Percentiles rank a stretch among this genome's conserved stretches.
Evolutionary conservation across 306 rosid species (phyloP).

Genomic region (Dalbergia cochinchinensis): DNA sequence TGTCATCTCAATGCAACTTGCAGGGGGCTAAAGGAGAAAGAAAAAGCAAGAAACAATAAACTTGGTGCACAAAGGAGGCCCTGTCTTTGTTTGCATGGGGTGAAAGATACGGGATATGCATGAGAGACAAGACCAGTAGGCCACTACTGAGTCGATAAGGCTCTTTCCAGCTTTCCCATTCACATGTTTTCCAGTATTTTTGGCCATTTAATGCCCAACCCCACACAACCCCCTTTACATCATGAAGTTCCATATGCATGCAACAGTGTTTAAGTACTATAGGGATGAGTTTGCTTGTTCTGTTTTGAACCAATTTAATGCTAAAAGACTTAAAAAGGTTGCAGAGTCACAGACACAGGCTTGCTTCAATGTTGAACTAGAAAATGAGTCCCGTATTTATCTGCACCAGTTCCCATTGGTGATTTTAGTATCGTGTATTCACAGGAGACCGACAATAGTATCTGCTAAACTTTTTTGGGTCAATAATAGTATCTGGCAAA

Average conservation of each 20-base stretch:
- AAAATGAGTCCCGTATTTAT: background rate
- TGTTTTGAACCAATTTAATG: background rate
- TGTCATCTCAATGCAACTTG: background rate
- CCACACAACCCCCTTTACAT: background rate
- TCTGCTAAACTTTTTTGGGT: background rate
- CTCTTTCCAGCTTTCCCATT: constrained; percentile 26
- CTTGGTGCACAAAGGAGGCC: background rate
- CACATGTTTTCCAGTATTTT: constrained; percentile 41
- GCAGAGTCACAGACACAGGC: background rate
- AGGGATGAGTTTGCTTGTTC: background rate
- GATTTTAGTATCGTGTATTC: background rate
- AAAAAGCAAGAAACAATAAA: background rate
- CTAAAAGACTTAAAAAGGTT: background rate
- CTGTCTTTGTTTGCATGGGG: background rate
- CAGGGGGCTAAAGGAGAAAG: background rate
- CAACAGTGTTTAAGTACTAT: background rate
- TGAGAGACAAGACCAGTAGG: background rate
- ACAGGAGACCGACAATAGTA: background rate
- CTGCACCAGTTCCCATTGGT: too few species aligned
- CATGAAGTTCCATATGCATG: background rate
- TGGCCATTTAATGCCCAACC: constrained; percentile 14
- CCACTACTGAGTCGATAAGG: constrained; percentile 1
- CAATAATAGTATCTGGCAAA: background rate
- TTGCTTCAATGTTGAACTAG: background rate
- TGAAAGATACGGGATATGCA: too few species aligned